Evolutionary conservation across 129 eudicot genomes (phyloP), one percentile per base, ranked within the genome.

Genomic region (Artemisia tridentata): DNA sequence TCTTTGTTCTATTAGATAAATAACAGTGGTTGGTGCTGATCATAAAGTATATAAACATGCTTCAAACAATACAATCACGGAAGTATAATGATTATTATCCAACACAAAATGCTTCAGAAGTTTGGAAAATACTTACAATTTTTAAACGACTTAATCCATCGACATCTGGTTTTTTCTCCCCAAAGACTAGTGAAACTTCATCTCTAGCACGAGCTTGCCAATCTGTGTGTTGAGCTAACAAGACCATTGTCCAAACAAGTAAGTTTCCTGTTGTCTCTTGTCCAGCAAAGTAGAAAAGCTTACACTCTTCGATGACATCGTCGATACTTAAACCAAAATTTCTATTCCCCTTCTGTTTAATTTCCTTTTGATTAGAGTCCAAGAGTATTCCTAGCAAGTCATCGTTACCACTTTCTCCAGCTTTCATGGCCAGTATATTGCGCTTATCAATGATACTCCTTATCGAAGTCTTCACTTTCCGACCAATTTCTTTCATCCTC

Each of bases 201-300:
- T 78, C 74, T 63, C 82, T 72, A 55, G 82, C 78, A 13, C 68
- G 71, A 2, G 21, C 41, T 23, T 79, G 83, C 83, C 78, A 79
- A 7, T 65, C 23, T 7, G 43, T 25, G 41, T 79, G 59, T 49
- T 72, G 70, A 51, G 59, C 48, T 9, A 79, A 46, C 55, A 79
- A 73, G 62, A 79, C 14, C 83, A 79, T 67, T 15, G 83, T 73
- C 83, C 83, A 79, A 46, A 79, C 74, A 59, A 79, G 67, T 70
- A 79, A 31, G 38, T 67, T 67, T 72, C 41, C 68, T 0, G 83
- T 73, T 4, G 83, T 72, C 41, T 79, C 79, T 17, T 72, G 79
- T 18, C 83, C 79, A 7, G 79, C 79, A 60, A 67, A 43, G 23
- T 67, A 73, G 58, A 79, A 73, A 31, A 79, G 75, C n/a, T 72